Evolutionary conservation across 495 filamentous ascomycete species (phyloP).

Genomic region (Viridothelium virens): DNA sequence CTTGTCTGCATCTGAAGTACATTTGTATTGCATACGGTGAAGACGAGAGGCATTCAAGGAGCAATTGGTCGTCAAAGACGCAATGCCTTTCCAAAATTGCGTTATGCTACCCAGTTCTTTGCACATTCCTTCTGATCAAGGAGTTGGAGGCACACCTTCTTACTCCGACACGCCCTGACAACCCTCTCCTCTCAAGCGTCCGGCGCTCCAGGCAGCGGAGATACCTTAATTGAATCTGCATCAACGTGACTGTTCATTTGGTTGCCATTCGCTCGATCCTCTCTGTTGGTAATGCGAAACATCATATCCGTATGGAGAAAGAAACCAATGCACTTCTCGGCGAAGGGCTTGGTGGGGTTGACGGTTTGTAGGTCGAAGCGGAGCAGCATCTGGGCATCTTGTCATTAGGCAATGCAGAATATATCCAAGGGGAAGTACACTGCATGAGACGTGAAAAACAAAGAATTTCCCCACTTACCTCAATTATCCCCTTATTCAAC

Average conservation of each 20-base stretch:
- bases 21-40: too few relatives aligned
- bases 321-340: conserved; percentile 26
- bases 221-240: neutral
- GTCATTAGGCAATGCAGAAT: neutral
- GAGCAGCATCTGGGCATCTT: conserved; percentile 20
- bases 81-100: too few relatives aligned
- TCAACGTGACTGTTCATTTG: neutral
- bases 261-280: neutral
- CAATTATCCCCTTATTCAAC: conserved; percentile 27
- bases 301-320: conserved; percentile 28
- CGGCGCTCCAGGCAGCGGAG: neutral
- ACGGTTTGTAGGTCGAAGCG: conserved; percentile 28
- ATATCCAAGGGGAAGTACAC: too few relatives aligned
- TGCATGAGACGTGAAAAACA: neutral
- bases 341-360: conserved; percentile 26
- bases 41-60: too few relatives aligned
- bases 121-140: too few relatives aligned
- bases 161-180: neutral
- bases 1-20: too few relatives aligned
- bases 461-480: conserved; percentile 15
- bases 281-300: conserved; percentile 18
- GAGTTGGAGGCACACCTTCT: too few relatives aligned
- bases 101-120: too few relatives aligned
- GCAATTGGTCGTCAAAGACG: too few relatives aligned
- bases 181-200: neutral